Evolutionary conservation across 106 monocot species (phyloP).

Genomic region (Posidonia australis): DNA sequence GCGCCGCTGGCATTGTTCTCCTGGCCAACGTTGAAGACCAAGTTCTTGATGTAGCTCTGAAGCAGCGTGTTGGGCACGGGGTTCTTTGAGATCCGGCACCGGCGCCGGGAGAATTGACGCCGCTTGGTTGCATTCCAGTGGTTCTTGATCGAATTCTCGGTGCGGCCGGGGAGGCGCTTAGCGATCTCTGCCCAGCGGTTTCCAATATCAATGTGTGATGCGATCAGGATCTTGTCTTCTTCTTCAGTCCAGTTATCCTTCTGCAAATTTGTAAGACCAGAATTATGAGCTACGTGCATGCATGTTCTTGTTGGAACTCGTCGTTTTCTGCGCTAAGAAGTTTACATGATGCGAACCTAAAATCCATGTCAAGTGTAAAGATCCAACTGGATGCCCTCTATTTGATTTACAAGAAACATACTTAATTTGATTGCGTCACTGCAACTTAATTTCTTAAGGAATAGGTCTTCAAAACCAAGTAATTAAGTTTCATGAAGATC

Average conservation of each 20-base stretch:
- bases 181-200: conserved; percentile 91
- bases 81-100: conserved; percentile 27
- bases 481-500: too few relatives aligned
- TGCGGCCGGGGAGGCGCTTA: conserved; percentile 61
- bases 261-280: conserved; percentile 16
- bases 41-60: conserved; percentile 63
- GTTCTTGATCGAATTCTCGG: conserved; percentile 89
- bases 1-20: not conserved
- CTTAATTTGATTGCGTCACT: too few relatives aligned
- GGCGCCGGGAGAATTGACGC: conserved; percentile 38
- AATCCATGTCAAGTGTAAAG: too few relatives aligned
- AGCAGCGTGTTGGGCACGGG: conserved; percentile 43
- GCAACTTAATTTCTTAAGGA: too few relatives aligned
- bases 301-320: too few relatives aligned
- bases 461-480: too few relatives aligned
- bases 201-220: conserved; percentile 56
- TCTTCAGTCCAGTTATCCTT: conserved; percentile 76
- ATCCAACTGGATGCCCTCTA: too few relatives aligned
- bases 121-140: conserved; percentile 95
- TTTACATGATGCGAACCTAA: too few relatives aligned
- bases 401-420: too few relatives aligned
- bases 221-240: conserved; percentile 63
- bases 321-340: too few relatives aligned
- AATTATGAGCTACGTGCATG: too few relatives aligned
- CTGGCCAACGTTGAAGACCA: conserved; percentile 5